Conservation (phyloP, 2,329 filamentous ascomycete genomes). For the Xylariaceae sp. region DNA sequence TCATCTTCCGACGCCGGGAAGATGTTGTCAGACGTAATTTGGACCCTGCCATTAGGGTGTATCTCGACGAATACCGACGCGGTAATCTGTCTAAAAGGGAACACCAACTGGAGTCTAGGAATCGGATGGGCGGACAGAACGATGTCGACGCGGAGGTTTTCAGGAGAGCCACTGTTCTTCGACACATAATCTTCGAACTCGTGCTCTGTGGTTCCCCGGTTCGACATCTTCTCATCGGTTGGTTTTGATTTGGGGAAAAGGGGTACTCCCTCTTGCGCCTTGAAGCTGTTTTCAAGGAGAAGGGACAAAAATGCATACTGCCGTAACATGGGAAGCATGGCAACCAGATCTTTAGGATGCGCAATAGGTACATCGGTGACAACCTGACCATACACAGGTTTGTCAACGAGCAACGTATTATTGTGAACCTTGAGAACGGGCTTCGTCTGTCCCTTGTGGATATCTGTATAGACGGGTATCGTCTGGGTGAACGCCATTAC, state of each 20-base stretch:
- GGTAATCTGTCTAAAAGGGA: slow-evolving; percentile 45
- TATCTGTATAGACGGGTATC: slow-evolving; percentile 39
- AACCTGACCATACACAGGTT: slow-evolving; percentile 64
- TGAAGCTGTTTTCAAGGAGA: slow-evolving; percentile 59
- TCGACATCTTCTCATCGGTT: slow-evolving; percentile 17
- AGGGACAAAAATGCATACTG: slow-evolving; percentile 69
- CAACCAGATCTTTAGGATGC: slow-evolving; percentile 70
- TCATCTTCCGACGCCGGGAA: slow-evolving; percentile 25
- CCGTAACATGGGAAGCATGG: slow-evolving; percentile 66
- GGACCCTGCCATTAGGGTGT: slow-evolving; percentile 53
- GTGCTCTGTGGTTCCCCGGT: slow-evolving; percentile 19
- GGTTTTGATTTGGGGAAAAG: slow-evolving; percentile 20
- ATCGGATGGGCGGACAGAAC: slow-evolving; percentile 47
- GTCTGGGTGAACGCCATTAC: slow-evolving; percentile 47
- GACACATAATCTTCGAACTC: slow-evolving; percentile 25
- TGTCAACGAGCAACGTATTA: slow-evolving; percentile 64
- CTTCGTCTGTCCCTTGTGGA: slow-evolving; percentile 26
- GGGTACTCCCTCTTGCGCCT: slow-evolving; percentile 29
- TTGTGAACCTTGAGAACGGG: slow-evolving; percentile 38
- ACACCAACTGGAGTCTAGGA: slow-evolving; percentile 48
- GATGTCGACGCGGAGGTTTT: slow-evolving; percentile 40
- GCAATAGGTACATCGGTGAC: slow-evolving; percentile 67
- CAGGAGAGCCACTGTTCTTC: slow-evolving; percentile 1
- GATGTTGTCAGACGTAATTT: slow-evolving; percentile 55
- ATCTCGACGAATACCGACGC: slow-evolving; percentile 55